phyloP scores from a whole-genome alignment of 2,329 filamentous ascomycete species.

The Lachnellula subtilissima region DNA sequence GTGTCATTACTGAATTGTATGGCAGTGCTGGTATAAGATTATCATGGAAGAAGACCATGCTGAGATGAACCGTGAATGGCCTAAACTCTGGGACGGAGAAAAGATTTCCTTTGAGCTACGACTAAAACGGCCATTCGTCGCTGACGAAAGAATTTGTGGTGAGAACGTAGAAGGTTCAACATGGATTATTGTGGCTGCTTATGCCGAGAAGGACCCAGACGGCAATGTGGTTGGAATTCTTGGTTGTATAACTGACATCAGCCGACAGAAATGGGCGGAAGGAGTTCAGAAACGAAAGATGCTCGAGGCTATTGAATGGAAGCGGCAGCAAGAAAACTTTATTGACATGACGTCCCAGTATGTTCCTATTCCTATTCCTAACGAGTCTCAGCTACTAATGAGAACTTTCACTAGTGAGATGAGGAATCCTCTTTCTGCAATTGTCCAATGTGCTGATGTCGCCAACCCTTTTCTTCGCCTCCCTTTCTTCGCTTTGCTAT shows the following conservation, averaged over 20 bases:
- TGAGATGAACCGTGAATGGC: constrained; percentile 19
- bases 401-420: constrained; percentile 43
- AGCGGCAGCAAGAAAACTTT: constrained; percentile 72
- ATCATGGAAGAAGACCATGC: constrained; percentile 16
- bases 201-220: constrained; percentile 17
- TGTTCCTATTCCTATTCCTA: not conserved
- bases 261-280: constrained; percentile 23
- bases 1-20: not conserved
- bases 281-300: constrained; percentile 39
- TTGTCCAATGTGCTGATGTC: constrained; percentile 64
- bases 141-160: constrained; percentile 48
- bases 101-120: constrained; percentile 21
- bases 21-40: constrained; percentile 15
- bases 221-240: constrained; percentile 16
- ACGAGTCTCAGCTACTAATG: not conserved
- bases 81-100: constrained; percentile 17
- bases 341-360: constrained; percentile 62
- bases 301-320: constrained; percentile 51
- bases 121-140: constrained; percentile 38
- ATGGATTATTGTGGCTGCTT: constrained; percentile 23
- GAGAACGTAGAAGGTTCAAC: constrained; percentile 37
- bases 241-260: constrained; percentile 22
- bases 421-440: constrained; percentile 68
- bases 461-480: too few relatives aligned
- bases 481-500: too few relatives aligned